Percentiles rank a stretch among this genome's conserved stretches.
phyloP scores from a whole-genome alignment of 768 basidiomycete species.

The Termitomyces sp. region DNA sequence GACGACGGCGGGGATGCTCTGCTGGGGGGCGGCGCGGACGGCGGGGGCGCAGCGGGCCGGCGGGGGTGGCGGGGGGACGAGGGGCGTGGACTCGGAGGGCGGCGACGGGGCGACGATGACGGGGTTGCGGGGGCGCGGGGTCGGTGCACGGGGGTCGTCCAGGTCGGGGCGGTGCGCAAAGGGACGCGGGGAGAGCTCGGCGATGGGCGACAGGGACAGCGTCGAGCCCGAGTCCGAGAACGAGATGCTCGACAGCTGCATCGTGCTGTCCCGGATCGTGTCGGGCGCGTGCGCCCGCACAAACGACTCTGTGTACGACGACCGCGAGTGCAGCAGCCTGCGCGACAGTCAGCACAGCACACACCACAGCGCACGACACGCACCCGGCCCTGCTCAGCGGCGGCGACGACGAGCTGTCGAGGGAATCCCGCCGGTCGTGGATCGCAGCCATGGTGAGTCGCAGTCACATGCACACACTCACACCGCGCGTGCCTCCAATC shows the following conservation, averaged over 20 bases:
- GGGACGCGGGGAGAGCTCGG: conserved; percentile 7
- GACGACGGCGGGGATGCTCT: conserved; percentile 12
- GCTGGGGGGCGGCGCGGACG: background rate
- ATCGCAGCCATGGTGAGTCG: too few relatives aligned
- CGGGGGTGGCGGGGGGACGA: background rate
- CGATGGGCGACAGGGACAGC: conserved; percentile 4
- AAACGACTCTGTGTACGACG: background rate
- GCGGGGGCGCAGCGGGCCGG: background rate
- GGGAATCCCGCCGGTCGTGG: background rate
- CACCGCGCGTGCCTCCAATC: too few relatives aligned
- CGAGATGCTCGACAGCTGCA: background rate
- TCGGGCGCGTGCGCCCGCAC: background rate
- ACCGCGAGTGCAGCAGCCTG: background rate
- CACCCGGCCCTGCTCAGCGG: conserved; percentile 52
- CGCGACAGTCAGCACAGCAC: background rate
- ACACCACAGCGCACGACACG: conserved; percentile 17
- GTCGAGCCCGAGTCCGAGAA: background rate
- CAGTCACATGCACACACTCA: too few relatives aligned
- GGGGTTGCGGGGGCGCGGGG: background rate
- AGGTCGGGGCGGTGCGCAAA: conserved; percentile 19
- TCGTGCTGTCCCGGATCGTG: background rate
- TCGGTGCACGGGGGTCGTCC: background rate
- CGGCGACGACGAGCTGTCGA: conserved; percentile 10
- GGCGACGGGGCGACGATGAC: conserved; percentile 3
- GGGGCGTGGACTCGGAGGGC: conserved; percentile 13